Evolutionary conservation across 768 basidiomycete genomes (phyloP).

Genomic region (Boletus tomentosulus): DNA sequence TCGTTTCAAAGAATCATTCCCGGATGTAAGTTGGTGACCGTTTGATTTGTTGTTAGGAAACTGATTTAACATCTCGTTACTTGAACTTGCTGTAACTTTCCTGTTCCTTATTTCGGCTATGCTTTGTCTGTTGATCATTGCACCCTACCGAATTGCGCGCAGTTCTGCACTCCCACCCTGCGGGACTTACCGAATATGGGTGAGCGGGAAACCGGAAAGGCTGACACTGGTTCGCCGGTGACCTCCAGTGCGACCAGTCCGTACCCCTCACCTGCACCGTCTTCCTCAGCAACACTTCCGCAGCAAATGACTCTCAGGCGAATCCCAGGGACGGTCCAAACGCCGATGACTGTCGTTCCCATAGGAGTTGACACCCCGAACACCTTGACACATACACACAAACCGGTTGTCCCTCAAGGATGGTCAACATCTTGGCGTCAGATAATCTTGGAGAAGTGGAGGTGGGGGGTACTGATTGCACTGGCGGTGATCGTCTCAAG

Average conservation of each 20-base stretch:
- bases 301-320: slow-evolving; percentile 20
- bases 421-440: slow-evolving; percentile 62
- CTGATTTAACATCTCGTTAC: slow-evolving; percentile 20
- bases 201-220: slow-evolving; percentile 61
- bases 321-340: slow-evolving; percentile 18
- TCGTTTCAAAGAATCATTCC: slow-evolving; percentile 84
- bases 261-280: slow-evolving; percentile 13
- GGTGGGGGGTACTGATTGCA: slow-evolving; percentile 75
- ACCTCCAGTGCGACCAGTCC: slow-evolving; percentile 14
- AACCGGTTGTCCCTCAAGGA: slow-evolving; percentile 37
- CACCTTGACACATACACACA: slow-evolving; percentile 24
- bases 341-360: slow-evolving; percentile 12
- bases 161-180: slow-evolving; percentile 68
- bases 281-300: slow-evolving; percentile 20
- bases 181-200: slow-evolving; percentile 93
- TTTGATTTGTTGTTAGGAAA: slow-evolving; percentile 16
- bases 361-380: slow-evolving; percentile 15
- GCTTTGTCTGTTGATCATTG: slow-evolving; percentile 15
- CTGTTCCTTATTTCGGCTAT: slow-evolving; percentile 14
- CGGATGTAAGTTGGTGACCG: slow-evolving; percentile 60
- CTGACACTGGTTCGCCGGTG: slow-evolving; percentile 29
- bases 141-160: slow-evolving; percentile 10
- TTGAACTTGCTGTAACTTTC: slow-evolving; percentile 14
- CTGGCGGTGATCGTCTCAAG: slow-evolving; percentile 75
- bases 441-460: slow-evolving; percentile 79